phyloP scores from a whole-genome alignment of 257 asterid species.

The Nyctanthes arbortristis region DNA sequence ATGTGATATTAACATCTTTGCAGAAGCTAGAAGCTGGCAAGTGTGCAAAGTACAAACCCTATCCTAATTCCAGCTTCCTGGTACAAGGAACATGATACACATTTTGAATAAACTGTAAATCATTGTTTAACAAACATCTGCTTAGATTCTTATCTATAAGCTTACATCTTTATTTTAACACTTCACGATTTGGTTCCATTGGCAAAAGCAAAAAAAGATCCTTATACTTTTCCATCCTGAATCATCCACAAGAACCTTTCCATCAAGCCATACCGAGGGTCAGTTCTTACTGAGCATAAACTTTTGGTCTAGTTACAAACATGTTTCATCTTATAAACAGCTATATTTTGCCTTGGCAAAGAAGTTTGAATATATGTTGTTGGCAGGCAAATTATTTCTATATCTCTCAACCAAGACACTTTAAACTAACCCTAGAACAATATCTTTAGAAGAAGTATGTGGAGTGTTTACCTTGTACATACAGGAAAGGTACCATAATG shows the following conservation, averaged over 20 bases:
- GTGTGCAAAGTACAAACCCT: not conserved
- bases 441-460: not conserved
- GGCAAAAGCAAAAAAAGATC: not conserved
- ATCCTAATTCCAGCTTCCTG: not conserved
- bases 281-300: not conserved
- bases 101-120: not conserved
- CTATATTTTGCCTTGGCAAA: not conserved
- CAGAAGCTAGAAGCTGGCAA: not conserved
- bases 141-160: not conserved
- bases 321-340: not conserved
- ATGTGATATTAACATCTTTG: not conserved
- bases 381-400: not conserved
- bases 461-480: not conserved
- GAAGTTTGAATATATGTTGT: not conserved
- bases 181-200: not conserved
- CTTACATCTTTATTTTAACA: not conserved
- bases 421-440: not conserved
- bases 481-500: not conserved
- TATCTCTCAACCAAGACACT: not conserved
- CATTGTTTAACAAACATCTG: not conserved
- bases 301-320: not conserved
- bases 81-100: not conserved
- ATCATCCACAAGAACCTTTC: constrained; percentile 3
- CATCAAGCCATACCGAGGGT: not conserved
- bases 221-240: not conserved